Base-by-base conservation (phyloP, 495 filamentous ascomycete genomes). In the Ramalina peruviana region DNA sequence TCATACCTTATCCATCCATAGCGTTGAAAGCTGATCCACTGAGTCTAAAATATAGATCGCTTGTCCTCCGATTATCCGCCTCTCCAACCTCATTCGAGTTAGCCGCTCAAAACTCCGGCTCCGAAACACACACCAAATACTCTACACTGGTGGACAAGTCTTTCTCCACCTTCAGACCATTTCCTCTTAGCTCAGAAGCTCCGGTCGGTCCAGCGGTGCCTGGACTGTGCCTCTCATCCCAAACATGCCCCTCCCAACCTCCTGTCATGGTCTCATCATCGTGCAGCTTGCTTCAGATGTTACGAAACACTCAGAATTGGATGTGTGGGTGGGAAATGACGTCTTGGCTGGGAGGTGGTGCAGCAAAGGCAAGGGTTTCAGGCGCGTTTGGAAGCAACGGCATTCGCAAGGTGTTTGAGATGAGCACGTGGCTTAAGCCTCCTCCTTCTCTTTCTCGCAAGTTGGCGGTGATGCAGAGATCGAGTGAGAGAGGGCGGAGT, bases 251-350 rank as follows among this genome's bases (percentile, higher is more conserved):
- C 12, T 13, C 30, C 9, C 9, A 2, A 33, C 7, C 3, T 33
- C 30, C 30, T 33, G 30, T 33, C 12, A 13, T 33, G 30, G 27
- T 27, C 30, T 48, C 27, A 36, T 48, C 26, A 48, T 48, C 10
- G 37, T 37, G 45, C 45, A 48, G 30, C 30, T 48, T 48, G 45
- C 45, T 48, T 48, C 45, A 48, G 40, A 41, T 25, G 6, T 37
- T 17, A 17, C 16, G 16, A 37, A 15, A 23, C 40, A 7, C 40
- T 2, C 21, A 23, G 15, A 3, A 6, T 45, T 25, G 42, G 3
- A 7, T 33, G 30, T 7, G 9, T 33, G 30, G 1, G 1, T 25
- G 23, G 23, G 23, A 33, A 33, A 13, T 33, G 30, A 33, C 30
- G 30, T 33, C 30, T 33, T 10, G 12, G 30, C 30, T 33, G 21